Conservation (phyloP, 257 asterid genomes). For the Fraxinus excelsior region DNA sequence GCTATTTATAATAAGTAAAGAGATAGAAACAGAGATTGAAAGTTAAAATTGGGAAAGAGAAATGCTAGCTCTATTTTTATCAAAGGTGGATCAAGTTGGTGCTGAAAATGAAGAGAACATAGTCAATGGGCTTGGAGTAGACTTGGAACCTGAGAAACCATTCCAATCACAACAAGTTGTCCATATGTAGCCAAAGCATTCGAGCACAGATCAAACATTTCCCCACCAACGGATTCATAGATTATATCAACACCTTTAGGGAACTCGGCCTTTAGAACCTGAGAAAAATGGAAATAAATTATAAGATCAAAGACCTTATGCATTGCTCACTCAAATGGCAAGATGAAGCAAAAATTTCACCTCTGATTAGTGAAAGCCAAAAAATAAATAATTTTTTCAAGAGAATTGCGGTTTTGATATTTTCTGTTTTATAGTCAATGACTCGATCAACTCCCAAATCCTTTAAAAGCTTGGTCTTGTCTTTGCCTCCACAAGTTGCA, state of each 20-base stretch:
- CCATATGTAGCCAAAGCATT: slow-evolving; percentile 88
- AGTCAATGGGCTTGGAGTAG: not conserved
- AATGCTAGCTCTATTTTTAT: not conserved
- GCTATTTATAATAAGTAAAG: slow-evolving; percentile 16
- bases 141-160: slow-evolving; percentile 83
- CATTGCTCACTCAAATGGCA: not conserved
- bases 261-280: slow-evolving; percentile 86
- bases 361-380: not conserved
- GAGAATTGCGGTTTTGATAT: slow-evolving; percentile 68
- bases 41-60: not conserved
- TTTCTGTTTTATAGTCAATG: slow-evolving; percentile 81
- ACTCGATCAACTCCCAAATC: slow-evolving; percentile 92
- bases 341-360: not conserved
- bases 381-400: not conserved
- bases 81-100: not conserved
- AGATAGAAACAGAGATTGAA: slow-evolving; percentile 14
- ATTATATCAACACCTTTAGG: slow-evolving; percentile 86
- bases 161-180: slow-evolving; percentile 88
- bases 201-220: slow-evolving; percentile 82
- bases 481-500: slow-evolving; percentile 95
- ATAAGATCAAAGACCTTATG: slow-evolving; percentile 8
- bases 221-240: slow-evolving; percentile 96
- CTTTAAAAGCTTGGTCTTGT: slow-evolving; percentile 79
- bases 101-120: slow-evolving; percentile 2
- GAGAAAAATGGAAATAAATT: slow-evolving; percentile 22